These are phyloP conservation scores for Serendipita indica DNA, from an alignment of 768 basidiomycete genomes.

Conservation along the genomic window DNA sequence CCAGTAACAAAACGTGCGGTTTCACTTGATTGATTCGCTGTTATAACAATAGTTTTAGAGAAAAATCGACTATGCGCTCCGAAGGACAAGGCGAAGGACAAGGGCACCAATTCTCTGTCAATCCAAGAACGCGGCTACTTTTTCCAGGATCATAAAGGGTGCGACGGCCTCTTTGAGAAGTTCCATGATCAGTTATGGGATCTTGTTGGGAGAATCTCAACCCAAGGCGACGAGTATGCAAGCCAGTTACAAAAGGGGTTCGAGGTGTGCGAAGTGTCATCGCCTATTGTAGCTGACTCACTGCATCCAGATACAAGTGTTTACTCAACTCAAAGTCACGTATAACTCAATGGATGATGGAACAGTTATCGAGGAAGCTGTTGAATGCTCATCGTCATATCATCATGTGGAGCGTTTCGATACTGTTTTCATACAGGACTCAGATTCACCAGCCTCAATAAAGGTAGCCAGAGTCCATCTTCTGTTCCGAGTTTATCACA, in stretches of 20 bases:
- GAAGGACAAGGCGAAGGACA: background rate
- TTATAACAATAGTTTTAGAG: background rate
- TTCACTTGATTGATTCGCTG: background rate
- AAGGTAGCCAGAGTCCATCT: background rate
- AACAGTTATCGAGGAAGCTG: background rate
- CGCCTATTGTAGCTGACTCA: background rate
- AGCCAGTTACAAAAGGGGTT: background rate
- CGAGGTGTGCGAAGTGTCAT: background rate
- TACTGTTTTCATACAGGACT: background rate
- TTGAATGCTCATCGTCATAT: background rate
- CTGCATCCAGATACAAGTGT: background rate
- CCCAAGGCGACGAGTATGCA: background rate
- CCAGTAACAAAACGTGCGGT: background rate
- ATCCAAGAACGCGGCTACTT: background rate
- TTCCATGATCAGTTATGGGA: background rate
- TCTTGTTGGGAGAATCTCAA: background rate
- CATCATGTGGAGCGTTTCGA: background rate
- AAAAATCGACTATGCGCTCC: background rate
- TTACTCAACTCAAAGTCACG: background rate
- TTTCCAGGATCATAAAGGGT: background rate
- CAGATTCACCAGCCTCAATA: background rate
- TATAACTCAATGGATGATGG: background rate
- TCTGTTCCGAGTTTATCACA: background rate
- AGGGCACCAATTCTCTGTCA: background rate
- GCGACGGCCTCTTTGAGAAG: background rate